These are phyloP conservation scores for Leccinum uliginosum DNA, from an alignment of 768 basidiomycete species.

Conservation along the genomic window DNA sequence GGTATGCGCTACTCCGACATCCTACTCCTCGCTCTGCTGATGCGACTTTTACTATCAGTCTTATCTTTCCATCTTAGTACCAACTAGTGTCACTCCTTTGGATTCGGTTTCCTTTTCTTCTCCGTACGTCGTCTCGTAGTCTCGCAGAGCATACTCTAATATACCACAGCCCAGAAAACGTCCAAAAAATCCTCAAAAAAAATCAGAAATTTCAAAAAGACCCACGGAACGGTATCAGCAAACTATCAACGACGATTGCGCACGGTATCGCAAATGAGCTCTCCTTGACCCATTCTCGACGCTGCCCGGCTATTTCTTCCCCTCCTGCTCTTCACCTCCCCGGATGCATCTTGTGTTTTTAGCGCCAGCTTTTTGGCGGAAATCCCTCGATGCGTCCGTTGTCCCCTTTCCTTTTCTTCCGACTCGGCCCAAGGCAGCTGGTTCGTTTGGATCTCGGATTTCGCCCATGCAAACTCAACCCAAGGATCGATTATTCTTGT, in stretches of 20 bases:
- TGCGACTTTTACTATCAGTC: neutral
- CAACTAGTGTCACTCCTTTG: neutral
- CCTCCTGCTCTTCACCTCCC: neutral
- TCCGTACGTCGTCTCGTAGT: neutral
- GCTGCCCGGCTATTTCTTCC: neutral
- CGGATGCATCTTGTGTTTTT: constrained; percentile 2
- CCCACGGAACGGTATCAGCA: neutral
- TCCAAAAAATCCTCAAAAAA: neutral
- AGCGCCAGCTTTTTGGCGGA: constrained; percentile 5
- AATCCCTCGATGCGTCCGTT: constrained; percentile 3
- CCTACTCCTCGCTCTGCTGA: neutral
- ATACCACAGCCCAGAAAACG: neutral
- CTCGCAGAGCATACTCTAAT: neutral
- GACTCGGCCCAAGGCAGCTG: neutral
- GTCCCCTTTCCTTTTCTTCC: neutral
- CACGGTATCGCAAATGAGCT: neutral
- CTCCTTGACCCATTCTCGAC: neutral
- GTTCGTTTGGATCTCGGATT: neutral
- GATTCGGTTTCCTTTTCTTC: neutral
- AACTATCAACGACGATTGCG: neutral
- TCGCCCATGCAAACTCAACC: neutral
- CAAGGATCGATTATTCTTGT: neutral
- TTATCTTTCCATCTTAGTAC: neutral
- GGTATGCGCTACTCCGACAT: neutral
- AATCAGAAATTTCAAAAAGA: constrained; percentile 3